Conservation (phyloP, 1,284 basidiomycete genomes). For the Malassezia obtusa region DNA sequence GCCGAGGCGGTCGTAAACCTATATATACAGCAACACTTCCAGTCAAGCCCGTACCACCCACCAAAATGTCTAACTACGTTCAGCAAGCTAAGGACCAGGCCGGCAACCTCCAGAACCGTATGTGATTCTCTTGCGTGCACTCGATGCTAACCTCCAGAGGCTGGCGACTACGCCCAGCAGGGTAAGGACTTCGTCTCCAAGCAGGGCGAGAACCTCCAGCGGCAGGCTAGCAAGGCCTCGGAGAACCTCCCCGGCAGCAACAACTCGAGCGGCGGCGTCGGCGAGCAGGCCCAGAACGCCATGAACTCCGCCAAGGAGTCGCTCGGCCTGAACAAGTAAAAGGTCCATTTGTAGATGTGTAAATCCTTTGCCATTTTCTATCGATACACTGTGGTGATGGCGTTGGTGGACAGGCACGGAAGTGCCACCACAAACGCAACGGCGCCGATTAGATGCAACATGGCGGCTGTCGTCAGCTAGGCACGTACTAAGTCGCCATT, state of each 20-base stretch:
- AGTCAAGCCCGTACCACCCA: background rate
- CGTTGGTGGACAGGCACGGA: background rate
- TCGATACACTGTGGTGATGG: no score
- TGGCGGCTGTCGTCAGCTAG: background rate
- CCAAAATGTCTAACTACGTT: conserved; percentile 9
- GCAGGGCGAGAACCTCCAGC: conserved; percentile 5
- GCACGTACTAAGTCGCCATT: background rate
- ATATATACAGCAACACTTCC: no score
- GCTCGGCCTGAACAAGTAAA: conserved; percentile 12
- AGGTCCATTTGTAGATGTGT: background rate
- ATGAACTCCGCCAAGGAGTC: conserved; percentile 10
- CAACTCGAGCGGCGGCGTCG: background rate
- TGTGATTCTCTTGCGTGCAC: no score
- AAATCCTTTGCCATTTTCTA: background rate
- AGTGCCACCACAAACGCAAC: background rate
- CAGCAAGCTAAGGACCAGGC: conserved; percentile 7
- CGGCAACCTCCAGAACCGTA: background rate
- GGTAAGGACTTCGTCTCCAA: conserved; percentile 10
- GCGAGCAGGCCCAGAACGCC: conserved; percentile 12
- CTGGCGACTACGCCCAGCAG: conserved; percentile 1
- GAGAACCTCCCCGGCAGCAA: no score
- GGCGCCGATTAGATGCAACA: background rate
- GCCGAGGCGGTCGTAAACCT: background rate
- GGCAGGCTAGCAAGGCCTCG: background rate
- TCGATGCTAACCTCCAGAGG: no score